Evolutionary conservation across 306 rosid species (phyloP), one percentile per base, ranked within the genome.

Genomic region (barrel medic (Medicago truncatula)): DNA sequence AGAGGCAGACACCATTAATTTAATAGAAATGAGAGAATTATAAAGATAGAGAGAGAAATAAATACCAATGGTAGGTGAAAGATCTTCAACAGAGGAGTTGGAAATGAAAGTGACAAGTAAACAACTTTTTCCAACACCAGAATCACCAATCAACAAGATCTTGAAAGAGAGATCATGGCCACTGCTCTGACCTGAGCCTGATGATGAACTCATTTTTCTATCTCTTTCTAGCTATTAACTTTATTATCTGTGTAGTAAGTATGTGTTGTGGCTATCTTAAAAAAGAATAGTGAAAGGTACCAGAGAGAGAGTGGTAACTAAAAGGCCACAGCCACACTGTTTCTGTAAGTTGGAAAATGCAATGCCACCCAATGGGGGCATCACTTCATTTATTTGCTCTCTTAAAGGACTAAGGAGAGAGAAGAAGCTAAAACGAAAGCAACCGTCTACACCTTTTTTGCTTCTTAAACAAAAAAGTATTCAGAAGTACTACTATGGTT

Each of bases 71-170:
- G 98, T 95, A 60, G 98, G 98, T 13, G 97, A 73, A 67, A 92
- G 96, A 85, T 92, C 85, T 34, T 87, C 95, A 8, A 81, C 73
- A 13, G 95, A 78, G 1, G 64, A 58, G 79, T 41, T 79, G 67
- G 97, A 90, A 85, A 92, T 90, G 89, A 95, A 95, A 89, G 86
- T 90, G 75, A 95, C 89, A 56, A 95, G 96, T 16, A 95, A 81
- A 76, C 97, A 92, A 67, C 97, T 95, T 83, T 95, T 95, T 28
- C 98, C 98, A 15, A 95, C 98, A n/a, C 87, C 96, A 7, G 98
- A 90, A 86, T 95, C 98, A 53, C 98, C 98, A 76, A 95, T 92
- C 84, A 95, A 74, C 85, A 95, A 76, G 89, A 95, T 87, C 98
- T 95, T 95, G 85, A 90, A 92, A 12, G 98, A 95, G 77, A 95